These are phyloP conservation scores for Pichia deserticola DNA, from an alignment of 805 yeast species.

Conservation along the genomic window DNA sequence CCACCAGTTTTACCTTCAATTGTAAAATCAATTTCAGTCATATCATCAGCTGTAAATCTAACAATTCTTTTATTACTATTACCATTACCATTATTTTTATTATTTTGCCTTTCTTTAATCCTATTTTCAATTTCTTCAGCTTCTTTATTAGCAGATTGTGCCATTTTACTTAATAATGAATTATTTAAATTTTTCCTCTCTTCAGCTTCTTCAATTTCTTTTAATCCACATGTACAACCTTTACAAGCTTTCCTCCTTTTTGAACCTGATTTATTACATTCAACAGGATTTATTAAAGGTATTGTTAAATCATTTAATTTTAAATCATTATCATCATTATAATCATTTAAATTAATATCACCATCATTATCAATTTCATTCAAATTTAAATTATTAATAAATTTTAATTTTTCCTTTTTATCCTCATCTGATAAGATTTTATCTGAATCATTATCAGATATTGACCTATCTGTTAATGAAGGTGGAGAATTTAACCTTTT, in stretches of 20 bases:
- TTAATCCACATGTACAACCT: slow-evolving; percentile 96
- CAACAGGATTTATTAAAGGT: slow-evolving; percentile 47
- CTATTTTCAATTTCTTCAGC: slow-evolving; percentile 49
- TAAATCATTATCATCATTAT: slow-evolving; percentile 14
- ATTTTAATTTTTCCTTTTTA: slow-evolving; percentile 43
- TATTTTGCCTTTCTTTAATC: slow-evolving; percentile 25
- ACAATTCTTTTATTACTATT: slow-evolving; percentile 24
- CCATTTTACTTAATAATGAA: slow-evolving; percentile 38
- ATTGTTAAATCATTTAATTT: slow-evolving; percentile 36
- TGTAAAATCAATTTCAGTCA: slow-evolving; percentile 90
- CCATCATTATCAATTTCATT: slow-evolving; percentile 5
- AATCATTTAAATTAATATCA: slow-evolving; percentile 7
- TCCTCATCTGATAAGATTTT: slow-evolving; percentile 33
- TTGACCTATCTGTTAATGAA: slow-evolving; percentile 40
- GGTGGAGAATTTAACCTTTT: slow-evolving; percentile 26
- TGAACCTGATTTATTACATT: slow-evolving; percentile 42
- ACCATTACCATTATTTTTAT: slow-evolving; percentile 10
- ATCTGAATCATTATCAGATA: slow-evolving; percentile 29
- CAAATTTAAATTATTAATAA: slow-evolving; percentile 36
- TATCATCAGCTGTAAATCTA: slow-evolving; percentile 55
- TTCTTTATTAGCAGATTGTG: slow-evolving; percentile 44
- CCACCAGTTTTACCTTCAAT: slow-evolving; percentile 97
- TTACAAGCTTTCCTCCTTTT: slow-evolving; percentile 91
- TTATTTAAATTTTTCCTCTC: slow-evolving; percentile 36
- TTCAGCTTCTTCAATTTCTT: slow-evolving; percentile 75